phyloP scores from a whole-genome alignment of 192 early-diverging fungal species.

The Backusella tuberculispora region DNA sequence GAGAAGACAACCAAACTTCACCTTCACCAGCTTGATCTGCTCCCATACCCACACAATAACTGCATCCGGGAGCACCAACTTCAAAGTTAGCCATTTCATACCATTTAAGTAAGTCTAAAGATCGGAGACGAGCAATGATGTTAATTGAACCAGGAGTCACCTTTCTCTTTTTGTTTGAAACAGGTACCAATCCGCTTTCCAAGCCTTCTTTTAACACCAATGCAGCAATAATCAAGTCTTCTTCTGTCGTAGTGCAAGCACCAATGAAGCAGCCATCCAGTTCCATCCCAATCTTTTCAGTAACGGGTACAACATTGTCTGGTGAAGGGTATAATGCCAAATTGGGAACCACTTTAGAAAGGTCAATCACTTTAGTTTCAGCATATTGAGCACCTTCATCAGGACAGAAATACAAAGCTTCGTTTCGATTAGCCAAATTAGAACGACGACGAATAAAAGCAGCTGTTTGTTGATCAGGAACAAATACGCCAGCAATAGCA shows the following conservation, averaged over 20 bases:
- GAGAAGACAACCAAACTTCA: slow-evolving; percentile 81
- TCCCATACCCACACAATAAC: slow-evolving; percentile 80
- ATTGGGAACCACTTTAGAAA: slow-evolving; percentile 68
- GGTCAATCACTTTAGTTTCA: slow-evolving; percentile 76
- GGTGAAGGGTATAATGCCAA: slow-evolving; percentile 77
- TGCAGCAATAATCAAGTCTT: slow-evolving; percentile 78
- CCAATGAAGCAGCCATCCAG: slow-evolving; percentile 84
- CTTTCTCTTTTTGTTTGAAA: slow-evolving; percentile 64
- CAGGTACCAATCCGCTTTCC: slow-evolving; percentile 68
- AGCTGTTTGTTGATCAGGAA: slow-evolving; percentile 74
- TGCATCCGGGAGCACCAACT: slow-evolving; percentile 79
- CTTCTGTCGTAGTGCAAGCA: slow-evolving; percentile 83
- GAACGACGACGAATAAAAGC: slow-evolving; percentile 75
- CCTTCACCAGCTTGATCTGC: slow-evolving; percentile 79
- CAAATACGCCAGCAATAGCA: slow-evolving; percentile 84
- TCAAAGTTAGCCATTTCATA: slow-evolving; percentile 79
- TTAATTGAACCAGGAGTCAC: slow-evolving; percentile 80
- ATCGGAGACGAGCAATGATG: slow-evolving; percentile 77
- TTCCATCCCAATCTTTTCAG: slow-evolving; percentile 61
- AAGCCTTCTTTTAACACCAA: slow-evolving; percentile 77
- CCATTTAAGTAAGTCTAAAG: slow-evolving; percentile 71
- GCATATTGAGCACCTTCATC: slow-evolving; percentile 78
- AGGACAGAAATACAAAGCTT: slow-evolving; percentile 73
- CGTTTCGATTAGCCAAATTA: slow-evolving; percentile 68
- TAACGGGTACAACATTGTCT: slow-evolving; percentile 73